Conservation (phyloP, 164 flowering plant genomes). For the Vitis amurensis region DNA sequence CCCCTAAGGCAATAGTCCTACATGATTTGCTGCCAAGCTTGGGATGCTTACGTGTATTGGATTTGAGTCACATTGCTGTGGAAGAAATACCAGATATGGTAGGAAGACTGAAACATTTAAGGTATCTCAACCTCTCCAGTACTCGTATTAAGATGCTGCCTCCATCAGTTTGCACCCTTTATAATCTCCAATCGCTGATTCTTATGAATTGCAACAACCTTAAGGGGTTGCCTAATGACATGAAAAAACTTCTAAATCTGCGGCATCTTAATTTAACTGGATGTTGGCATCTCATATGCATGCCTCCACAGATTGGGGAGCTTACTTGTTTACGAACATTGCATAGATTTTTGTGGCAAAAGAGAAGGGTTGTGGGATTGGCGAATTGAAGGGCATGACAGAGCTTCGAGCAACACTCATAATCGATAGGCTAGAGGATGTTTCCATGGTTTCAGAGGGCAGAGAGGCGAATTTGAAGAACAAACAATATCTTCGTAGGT, state of each 20-base stretch:
- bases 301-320: conserved; percentile 3
- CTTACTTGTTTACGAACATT: conserved; percentile 5
- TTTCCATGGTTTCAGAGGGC: not conserved
- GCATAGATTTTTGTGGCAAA: not conserved
- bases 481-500: not conserved
- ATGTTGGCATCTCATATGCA: not conserved
- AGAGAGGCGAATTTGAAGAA: not conserved
- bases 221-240: not conserved
- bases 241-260: not conserved
- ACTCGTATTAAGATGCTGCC: conserved; percentile 6
- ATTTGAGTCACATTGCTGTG: not conserved
- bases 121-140: conserved; percentile 3
- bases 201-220: conserved; percentile 3
- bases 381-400: conserved; percentile 1
- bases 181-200: conserved; percentile 4
- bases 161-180: conserved; percentile 1
- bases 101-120: conserved; percentile 2
- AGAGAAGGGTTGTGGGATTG: not conserved
- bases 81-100: conserved; percentile 1
- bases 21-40: not conserved
- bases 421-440: conserved; percentile 3
- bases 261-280: not conserved
- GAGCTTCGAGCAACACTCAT: not conserved
- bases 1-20: not conserved
- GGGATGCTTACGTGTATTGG: not conserved